Evolutionary conservation across 2,329 filamentous ascomycete genomes (phyloP), one percentile per base, ranked within the genome.

Genomic region (Aaosphaeria arxii): DNA sequence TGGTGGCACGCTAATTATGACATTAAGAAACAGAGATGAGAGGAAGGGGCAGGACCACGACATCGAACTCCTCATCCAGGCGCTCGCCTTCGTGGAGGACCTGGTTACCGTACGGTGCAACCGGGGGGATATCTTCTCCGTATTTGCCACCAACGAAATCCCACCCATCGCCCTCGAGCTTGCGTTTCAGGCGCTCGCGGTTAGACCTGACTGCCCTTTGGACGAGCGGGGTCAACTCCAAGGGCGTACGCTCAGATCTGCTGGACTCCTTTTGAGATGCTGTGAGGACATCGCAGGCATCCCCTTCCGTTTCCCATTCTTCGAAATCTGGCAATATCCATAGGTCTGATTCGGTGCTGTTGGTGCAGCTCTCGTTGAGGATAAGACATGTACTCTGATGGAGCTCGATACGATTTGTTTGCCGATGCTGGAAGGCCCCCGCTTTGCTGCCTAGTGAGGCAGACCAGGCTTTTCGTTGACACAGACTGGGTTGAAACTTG

Each of bases 21-120:
- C 17, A 24, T 24, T 24, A 24, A 24, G 17, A 24, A 24, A 24
- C 17, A 24, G 17, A 24, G 17, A 24, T 24, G 17, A 24, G 17
- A 24, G 17, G 17, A 24, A 24, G 33, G 11, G 56, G 49, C 42
- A 67, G 40, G 24, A 68, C 53, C 13, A 69, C 62, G 1, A 69
- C 61, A 30, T 69, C 66, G 32, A 68, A 67, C 45, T 68, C 66
- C 24, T 67, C 63, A 30, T 69, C 66, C 1, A 69, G 49, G 13
- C 61, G 63, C 46, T 59, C 64, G 11, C 29, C 40, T 30, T 31
- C 44, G 29, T 17, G 6, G 7, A 30, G 9, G 17, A 39, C 42
- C n/a, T 32, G 28, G 5, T 30, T 28, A 38, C 24, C 47, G 44
- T 59, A 48, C 17, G 17, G 17, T 36, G 9, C 33, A 43, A 52